phyloP scores from a whole-genome alignment of 352 stramenopile genomes.

The Saprolegnia parasitica region DNA sequence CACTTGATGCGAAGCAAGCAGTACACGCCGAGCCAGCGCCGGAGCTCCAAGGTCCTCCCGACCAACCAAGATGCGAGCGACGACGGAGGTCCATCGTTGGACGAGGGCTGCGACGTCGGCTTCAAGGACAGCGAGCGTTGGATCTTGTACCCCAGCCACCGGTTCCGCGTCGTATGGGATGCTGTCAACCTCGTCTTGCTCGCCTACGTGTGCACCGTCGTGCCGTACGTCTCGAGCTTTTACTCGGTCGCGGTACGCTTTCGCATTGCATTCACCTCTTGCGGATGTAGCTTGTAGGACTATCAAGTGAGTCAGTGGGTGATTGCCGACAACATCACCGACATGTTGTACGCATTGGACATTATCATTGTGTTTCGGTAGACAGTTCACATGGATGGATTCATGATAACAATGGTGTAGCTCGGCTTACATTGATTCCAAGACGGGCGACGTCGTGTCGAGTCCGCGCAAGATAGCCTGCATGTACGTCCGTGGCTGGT shows the following conservation, averaged over 20 bases:
- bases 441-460: constrained; percentile 1
- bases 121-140: neutral
- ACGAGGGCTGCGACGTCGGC: neutral
- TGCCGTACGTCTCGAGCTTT: constrained; percentile 5
- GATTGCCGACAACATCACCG: neutral
- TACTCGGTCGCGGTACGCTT: constrained; percentile 2
- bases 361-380: constrained; percentile 9
- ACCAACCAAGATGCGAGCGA: neutral
- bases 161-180: neutral
- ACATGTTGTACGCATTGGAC: neutral
- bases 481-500: neutral
- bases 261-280: no score
- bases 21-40: constrained; percentile 18
- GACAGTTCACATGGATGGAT: no score
- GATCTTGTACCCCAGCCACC: constrained; percentile 4
- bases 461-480: neutral
- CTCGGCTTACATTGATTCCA: neutral
- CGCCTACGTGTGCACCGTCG: constrained; percentile 1
- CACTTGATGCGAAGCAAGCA: constrained; percentile 21
- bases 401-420: neutral
- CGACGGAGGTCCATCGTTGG: neutral
- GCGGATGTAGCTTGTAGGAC: no score
- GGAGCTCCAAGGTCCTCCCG: constrained; percentile 1
- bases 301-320: constrained; percentile 9
- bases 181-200: neutral